A percentile compares a stretch with the other conserved stretches of the same genome.
Conservation (phyloP, 179 eudicot genomes). For the Corrigiola litoralis region DNA sequence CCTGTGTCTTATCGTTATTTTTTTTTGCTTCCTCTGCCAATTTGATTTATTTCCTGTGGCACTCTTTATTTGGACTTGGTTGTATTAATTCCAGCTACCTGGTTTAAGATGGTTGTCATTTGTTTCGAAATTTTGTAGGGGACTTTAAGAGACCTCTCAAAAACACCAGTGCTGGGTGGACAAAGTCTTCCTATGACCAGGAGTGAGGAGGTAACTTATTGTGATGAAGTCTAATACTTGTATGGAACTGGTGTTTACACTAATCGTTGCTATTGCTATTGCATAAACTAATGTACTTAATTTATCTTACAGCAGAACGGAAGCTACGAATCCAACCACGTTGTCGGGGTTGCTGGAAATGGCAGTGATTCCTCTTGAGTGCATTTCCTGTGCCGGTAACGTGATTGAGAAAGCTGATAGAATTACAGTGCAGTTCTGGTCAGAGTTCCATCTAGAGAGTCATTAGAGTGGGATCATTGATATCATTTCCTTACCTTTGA, state of each 20-base stretch:
- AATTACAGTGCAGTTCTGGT: constrained; percentile 1
- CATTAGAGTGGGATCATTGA: background rate
- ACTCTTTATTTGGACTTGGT: background rate
- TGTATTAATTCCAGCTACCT: background rate
- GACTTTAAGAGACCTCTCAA: constrained; percentile 62
- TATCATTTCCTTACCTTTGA: background rate
- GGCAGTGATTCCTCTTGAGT: constrained; percentile 40
- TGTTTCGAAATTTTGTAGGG: constrained; percentile 33
- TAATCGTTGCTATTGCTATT: background rate
- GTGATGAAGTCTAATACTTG: background rate
- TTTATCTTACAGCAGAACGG: constrained; percentile 34
- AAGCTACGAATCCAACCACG: constrained; percentile 34
- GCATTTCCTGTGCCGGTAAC: background rate
- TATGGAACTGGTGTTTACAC: background rate
- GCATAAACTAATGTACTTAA: background rate
- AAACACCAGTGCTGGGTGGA: constrained; percentile 36
- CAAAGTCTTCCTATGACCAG: constrained; percentile 31
- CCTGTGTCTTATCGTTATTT: background rate
- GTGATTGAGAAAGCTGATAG: background rate
- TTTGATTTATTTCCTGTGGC: background rate
- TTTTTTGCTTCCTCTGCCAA: too few relatives aligned
- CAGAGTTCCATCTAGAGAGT: background rate
- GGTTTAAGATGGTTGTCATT: background rate
- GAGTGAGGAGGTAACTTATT: constrained; percentile 43
- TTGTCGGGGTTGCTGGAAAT: constrained; percentile 34